phyloP scores from a whole-genome alignment of 163 green algal species.

The Chlamydomonas reinhardtii region DNA sequence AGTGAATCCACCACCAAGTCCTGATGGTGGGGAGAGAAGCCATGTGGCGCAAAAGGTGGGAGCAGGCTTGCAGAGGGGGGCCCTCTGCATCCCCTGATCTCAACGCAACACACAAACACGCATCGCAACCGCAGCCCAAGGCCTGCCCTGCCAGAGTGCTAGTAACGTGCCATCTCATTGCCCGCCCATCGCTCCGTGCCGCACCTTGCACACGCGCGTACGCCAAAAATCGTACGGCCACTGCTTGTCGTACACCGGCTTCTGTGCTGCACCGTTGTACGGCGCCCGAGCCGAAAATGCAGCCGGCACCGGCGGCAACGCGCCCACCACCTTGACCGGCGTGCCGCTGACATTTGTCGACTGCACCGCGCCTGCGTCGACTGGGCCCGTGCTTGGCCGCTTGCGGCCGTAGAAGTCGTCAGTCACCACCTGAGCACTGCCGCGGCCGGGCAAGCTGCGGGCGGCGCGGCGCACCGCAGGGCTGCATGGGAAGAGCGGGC shows the following conservation, averaged over 20 bases:
- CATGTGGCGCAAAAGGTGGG: too few relatives aligned
- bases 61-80: too few relatives aligned
- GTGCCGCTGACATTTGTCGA: background rate
- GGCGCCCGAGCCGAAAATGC: background rate
- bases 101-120: background rate
- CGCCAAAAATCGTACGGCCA: constrained; percentile 46
- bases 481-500: constrained; percentile 23
- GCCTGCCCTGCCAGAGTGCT: too few relatives aligned
- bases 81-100: too few relatives aligned
- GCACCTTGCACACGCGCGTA: constrained; percentile 11
- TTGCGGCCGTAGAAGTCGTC: constrained; percentile 44
- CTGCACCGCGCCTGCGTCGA: constrained; percentile 33
- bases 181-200: too few relatives aligned
- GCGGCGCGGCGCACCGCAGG: background rate
- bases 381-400: background rate
- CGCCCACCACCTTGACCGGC: background rate
- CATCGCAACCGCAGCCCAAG: too few relatives aligned
- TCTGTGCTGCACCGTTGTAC: background rate
- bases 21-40: background rate
- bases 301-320: constrained; percentile 16
- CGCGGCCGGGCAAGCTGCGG: background rate
- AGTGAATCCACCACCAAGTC: constrained; percentile 41
- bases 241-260: constrained; percentile 27
- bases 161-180: too few relatives aligned
- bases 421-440: background rate